These are phyloP conservation scores for Phenoliferia sp. DNA, from an alignment of 1,284 basidiomycete genomes.

Conservation along the genomic window DNA sequence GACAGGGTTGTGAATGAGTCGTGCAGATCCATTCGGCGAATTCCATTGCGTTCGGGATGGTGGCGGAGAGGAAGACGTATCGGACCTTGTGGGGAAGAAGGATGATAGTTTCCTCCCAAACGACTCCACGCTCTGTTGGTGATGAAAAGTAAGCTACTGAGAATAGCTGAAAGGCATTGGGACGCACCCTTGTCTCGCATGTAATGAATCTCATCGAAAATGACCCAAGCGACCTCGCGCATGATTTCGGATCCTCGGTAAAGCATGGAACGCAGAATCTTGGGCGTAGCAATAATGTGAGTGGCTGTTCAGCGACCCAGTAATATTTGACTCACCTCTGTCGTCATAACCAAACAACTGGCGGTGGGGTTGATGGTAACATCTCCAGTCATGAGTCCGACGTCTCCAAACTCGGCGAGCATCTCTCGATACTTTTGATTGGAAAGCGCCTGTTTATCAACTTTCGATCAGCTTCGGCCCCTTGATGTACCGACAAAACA, in stretches of 20 bases:
- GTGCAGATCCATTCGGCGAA: conserved; percentile 99
- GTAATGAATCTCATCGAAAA: conserved; percentile 99
- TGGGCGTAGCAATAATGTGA: background rate
- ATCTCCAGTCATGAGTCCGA: conserved; percentile 99
- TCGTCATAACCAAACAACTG: conserved; percentile 98
- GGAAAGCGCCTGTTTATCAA: conserved; percentile 68
- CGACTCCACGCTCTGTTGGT: conserved; percentile 51
- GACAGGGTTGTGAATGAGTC: conserved; percentile 95
- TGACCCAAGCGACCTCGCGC: conserved; percentile 99
- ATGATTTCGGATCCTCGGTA: conserved; percentile 98
- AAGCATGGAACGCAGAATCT: conserved; percentile 98
- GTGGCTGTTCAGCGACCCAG: background rate
- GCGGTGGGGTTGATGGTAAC: conserved; percentile 99
- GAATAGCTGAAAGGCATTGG: no score
- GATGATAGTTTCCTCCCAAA: conserved; percentile 82
- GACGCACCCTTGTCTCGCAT: conserved; percentile 83
- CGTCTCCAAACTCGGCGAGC: conserved; percentile 92
- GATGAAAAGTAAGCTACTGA: conserved; percentile 42
- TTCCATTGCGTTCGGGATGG: conserved; percentile 99
- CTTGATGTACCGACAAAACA: no score
- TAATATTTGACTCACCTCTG: conserved; percentile 61
- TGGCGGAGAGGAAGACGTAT: conserved; percentile 99
- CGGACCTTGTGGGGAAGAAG: conserved; percentile 91
- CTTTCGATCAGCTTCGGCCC: conserved; percentile 10
- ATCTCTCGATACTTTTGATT: conserved; percentile 99